phyloP scores from a whole-genome alignment of 2,329 filamentous ascomycete genomes.

The Stemphylium beticola region DNA sequence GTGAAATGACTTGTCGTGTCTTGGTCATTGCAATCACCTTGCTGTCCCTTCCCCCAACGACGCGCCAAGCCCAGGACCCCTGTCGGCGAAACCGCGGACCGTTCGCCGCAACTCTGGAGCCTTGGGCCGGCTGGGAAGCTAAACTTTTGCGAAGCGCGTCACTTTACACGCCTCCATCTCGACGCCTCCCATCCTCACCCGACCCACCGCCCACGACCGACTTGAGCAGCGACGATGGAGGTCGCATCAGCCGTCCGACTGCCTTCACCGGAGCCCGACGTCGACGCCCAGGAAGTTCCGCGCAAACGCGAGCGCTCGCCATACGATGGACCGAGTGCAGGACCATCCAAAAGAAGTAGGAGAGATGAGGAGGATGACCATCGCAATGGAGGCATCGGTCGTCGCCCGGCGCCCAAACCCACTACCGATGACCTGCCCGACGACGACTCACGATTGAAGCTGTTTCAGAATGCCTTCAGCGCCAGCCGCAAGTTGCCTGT shows the following conservation, averaged over 20 bases:
- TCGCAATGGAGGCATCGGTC: constrained; percentile 73
- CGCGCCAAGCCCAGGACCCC: constrained; percentile 18
- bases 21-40: constrained; percentile 23
- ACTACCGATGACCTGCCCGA: constrained; percentile 28
- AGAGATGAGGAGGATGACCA: constrained; percentile 44
- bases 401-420: constrained; percentile 52
- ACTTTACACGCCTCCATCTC: constrained; percentile 6
- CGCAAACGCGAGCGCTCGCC: constrained; percentile 63
- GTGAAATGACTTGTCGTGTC: constrained; percentile 18
- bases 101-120: constrained; percentile 14
- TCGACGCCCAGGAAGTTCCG: constrained; percentile 53
- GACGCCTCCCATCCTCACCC: constrained; percentile 2
- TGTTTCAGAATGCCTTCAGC: constrained; percentile 47
- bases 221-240: constrained; percentile 35
- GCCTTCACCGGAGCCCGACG: constrained; percentile 60
- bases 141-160: constrained; percentile 35
- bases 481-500: constrained; percentile 79
- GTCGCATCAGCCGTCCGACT: constrained; percentile 61
- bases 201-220: constrained; percentile 1
- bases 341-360: constrained; percentile 48
- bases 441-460: constrained; percentile 45
- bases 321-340: constrained; percentile 32
- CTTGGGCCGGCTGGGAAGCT: constrained; percentile 11
- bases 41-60: constrained; percentile 20
- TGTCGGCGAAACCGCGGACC: constrained; percentile 27